Percentiles rank a stretch among this genome's conserved stretches.
These are phyloP conservation scores for Penicillium odoratum DNA, from an alignment of 495 filamentous ascomycete species.

Conservation along the genomic window DNA sequence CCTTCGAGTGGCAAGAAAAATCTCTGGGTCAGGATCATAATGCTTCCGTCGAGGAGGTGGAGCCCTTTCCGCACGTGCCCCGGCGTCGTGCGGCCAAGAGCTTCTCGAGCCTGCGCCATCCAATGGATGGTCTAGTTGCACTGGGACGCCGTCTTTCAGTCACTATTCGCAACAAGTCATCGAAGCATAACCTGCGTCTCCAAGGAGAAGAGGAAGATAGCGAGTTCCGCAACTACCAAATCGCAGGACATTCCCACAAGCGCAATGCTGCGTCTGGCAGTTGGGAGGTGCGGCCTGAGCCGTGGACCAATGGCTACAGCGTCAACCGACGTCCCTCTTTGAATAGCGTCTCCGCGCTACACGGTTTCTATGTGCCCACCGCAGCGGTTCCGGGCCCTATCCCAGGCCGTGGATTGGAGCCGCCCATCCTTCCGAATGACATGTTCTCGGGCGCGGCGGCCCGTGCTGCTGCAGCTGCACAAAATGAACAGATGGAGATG, in stretches of 20 bases:
- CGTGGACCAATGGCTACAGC: slow-evolving; percentile 32
- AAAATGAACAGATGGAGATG: slow-evolving; percentile 49
- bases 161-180: slow-evolving; percentile 44
- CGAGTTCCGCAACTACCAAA: slow-evolving; percentile 15
- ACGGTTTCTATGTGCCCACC: slow-evolving; percentile 40
- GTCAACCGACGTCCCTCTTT: slow-evolving; percentile 43
- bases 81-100: slow-evolving; percentile 44
- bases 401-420: slow-evolving; percentile 40
- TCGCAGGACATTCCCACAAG: slow-evolving; percentile 18
- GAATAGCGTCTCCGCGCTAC: slow-evolving; percentile 40
- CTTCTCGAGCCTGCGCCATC: slow-evolving; percentile 48
- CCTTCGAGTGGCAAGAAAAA: slow-evolving; percentile 31
- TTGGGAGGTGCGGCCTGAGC: slow-evolving; percentile 23
- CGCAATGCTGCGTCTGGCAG: slow-evolving; percentile 22
- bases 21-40: slow-evolving; percentile 27
- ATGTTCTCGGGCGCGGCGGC: slow-evolving; percentile 65
- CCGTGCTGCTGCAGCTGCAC: slow-evolving; percentile 66
- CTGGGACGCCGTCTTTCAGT: slow-evolving; percentile 48
- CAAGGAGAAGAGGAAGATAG: slow-evolving; percentile 19
- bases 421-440: slow-evolving; percentile 41
- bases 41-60: slow-evolving; percentile 38
- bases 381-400: slow-evolving; percentile 32
- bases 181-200: slow-evolving; percentile 31
- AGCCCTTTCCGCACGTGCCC: slow-evolving; percentile 36
- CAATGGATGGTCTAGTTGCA: slow-evolving; percentile 46